Base-by-base conservation (phyloP, 176 grass and related monocot genomes). In the Zoysia japonica region DNA sequence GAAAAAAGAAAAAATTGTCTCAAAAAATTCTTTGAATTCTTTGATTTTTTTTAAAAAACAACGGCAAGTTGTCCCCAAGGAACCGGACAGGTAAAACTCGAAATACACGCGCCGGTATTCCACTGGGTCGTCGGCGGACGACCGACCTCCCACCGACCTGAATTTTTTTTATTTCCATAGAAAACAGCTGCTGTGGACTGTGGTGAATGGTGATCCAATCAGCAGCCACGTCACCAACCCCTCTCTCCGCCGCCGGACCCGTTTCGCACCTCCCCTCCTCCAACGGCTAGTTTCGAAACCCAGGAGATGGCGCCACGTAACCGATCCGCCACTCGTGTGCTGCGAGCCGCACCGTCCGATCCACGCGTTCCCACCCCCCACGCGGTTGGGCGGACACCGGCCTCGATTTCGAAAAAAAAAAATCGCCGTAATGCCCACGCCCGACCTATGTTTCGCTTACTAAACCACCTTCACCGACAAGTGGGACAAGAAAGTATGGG, bases 71-170 rank as follows among this genome's bases (percentile, higher is more conserved):
- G 28, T 28, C 28, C 28, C 28, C 0, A 28, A 28, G 28, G 28
- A 47, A 5, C 5, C 2, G 45, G 64, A 15, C 5, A 83, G 48
- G 9, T 40, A 36, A 12, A 48, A 11, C 46, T 42, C 3, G 47
- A 67, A 13, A 15, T 44, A 19, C 63, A 78, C 76, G 76, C 48
- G 62, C 48, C 63, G 11, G 20, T 4, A 43, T 20, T 43, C 6
- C 16, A 20, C 10, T 40, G 36, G 14, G 47, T 42, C 73, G 47
- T 42, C 73, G n/a, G 48, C 64, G 6, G 81, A 19, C 28, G 28
- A 52, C 76, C 65, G 81, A 80, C 87, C n/a, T 80, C 81, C 71
- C 77, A 11, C 77, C 87, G 65, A 88, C 65, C 13, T 83, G 0
- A 11, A 61, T 57, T 16, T 54, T 54, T 54, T 54, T 20, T 61